phyloP scores from a whole-genome alignment of 768 basidiomycete species.

The Lenzites betulinus region DNA sequence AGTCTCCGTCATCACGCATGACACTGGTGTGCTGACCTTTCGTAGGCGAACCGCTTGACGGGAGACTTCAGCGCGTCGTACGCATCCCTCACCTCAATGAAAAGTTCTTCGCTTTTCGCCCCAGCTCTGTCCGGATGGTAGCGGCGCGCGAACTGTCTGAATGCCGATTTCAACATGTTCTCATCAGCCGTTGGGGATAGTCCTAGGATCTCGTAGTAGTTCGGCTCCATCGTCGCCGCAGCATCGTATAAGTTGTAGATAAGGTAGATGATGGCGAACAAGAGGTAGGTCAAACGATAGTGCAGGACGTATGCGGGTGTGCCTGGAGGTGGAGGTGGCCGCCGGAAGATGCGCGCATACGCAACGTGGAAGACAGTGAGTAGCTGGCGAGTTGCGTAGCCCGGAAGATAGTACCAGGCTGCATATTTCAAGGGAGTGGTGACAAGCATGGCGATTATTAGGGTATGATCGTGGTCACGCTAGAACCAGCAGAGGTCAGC shows the following conservation, averaged over 20 bases:
- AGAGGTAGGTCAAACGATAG: slow-evolving; percentile 62
- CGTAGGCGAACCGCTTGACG: slow-evolving; percentile 80
- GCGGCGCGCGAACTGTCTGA: slow-evolving; percentile 70
- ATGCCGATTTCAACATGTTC: slow-evolving; percentile 65
- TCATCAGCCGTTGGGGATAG: slow-evolving; percentile 67
- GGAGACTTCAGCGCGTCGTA: slow-evolving; percentile 83
- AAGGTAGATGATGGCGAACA: slow-evolving; percentile 67
- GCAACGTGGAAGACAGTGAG: slow-evolving; percentile 49
- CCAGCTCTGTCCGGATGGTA: slow-evolving; percentile 81
- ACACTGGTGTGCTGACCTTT: slow-evolving; percentile 52
- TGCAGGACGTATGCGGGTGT: slow-evolving; percentile 53
- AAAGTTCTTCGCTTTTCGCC: slow-evolving; percentile 56
- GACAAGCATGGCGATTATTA: background rate
- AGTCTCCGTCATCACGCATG: background rate
- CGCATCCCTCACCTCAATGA: slow-evolving; percentile 70
- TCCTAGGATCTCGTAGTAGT: slow-evolving; percentile 77
- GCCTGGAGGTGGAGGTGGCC: slow-evolving; percentile 42
- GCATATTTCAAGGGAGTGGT: slow-evolving; percentile 33
- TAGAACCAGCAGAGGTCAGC: background rate
- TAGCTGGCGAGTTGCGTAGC: slow-evolving; percentile 54
- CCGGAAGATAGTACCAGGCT: slow-evolving; percentile 71
- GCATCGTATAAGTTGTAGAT: slow-evolving; percentile 64
- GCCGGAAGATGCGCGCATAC: slow-evolving; percentile 34
- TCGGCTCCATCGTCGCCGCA: slow-evolving; percentile 58
- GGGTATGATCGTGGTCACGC: background rate